Base-by-base conservation (phyloP, 2,329 filamentous ascomycete genomes). In the Colletotrichum cordylinicola region DNA sequence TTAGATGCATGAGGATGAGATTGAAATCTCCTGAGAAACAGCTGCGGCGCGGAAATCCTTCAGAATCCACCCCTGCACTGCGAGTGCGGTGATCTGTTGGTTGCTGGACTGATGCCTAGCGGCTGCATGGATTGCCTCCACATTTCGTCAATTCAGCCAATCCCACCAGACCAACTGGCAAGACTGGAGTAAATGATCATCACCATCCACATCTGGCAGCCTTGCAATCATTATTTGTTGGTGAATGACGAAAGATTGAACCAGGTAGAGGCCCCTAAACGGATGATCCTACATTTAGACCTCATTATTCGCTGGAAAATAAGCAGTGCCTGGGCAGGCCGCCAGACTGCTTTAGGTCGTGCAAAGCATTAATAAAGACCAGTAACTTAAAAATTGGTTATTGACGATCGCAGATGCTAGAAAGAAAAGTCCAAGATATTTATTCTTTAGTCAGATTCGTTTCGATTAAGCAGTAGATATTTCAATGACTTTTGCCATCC, bases 381-480 rank as follows among this genome's bases (percentile, higher is more conserved):
- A 43, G 37, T 1, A 6, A 18, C 0, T 43, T 4, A n/a, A 43
- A 4, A 8, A 39, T 5, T 6, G 9, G 8, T 1, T 0, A 10
- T 4, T 18, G 4, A 18, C 5, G 2, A 10, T 4, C 4, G 2
- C 37, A 18, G 6, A 43, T 43, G 16, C 2, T 18, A n/a, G 9
- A 18, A 43, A n/a, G 39, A 6, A 43, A 43, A 3, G 5, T 43
- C 4, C 2, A 2, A 6, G 2, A n/a, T 39, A 18, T 6, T 8
- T n/a, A 10, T 8, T 18, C 16, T n/a, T 43, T 43, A 8, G 9
- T 0, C 2, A 18, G 4, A 43, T n/a, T 43, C 1, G 4, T 43
- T 1, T n/a, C 0, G 8, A n/a, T 43, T 0, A 0, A n/a, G 5
- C 10, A 3, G 4, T n/a, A 3, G 1, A n/a, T 10, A 43, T n/a